Conservation (phyloP, 2,329 filamentous ascomycete species). For the Fusarium drepaniforme region DNA sequence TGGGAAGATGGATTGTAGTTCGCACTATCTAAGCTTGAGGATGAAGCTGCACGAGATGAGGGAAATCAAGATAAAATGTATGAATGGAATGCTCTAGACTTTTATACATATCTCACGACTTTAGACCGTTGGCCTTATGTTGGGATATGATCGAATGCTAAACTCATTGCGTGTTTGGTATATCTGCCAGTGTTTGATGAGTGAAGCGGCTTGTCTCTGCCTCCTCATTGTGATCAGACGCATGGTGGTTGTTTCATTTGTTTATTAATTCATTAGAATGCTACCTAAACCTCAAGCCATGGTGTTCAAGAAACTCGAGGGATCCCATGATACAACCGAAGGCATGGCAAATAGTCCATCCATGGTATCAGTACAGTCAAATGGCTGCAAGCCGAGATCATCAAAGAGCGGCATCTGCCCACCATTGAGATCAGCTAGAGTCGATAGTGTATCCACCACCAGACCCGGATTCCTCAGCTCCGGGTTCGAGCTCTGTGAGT, state of each 20-base stretch:
- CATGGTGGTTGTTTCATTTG: neutral
- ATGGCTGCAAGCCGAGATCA: conserved; percentile 20
- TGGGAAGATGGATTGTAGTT: neutral
- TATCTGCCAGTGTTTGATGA: neutral
- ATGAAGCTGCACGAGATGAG: neutral
- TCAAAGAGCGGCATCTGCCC: conserved; percentile 10
- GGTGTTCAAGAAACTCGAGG: conserved; percentile 8
- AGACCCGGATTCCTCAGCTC: neutral
- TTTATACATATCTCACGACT: neutral
- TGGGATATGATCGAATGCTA: neutral
- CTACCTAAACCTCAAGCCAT: neutral
- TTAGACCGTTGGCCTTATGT: neutral
- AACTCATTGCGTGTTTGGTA: neutral
- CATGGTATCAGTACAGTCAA: conserved; percentile 20
- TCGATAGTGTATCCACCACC: conserved; percentile 5
- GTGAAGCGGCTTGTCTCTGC: neutral
- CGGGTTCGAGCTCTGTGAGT: neutral
- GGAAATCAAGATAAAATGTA: neutral
- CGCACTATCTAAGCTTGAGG: neutral
- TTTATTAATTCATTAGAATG: neutral
- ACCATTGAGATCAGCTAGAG: conserved; percentile 7
- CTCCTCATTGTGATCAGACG: neutral
- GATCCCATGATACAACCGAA: conserved; percentile 14
- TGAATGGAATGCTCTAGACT: neutral
- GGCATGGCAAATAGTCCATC: conserved; percentile 18